Percentiles rank a stretch among this genome's conserved stretches.
Evolutionary conservation across 176 grass and related monocot species (phyloP).

Genomic region (Pontederia paniculata): DNA sequence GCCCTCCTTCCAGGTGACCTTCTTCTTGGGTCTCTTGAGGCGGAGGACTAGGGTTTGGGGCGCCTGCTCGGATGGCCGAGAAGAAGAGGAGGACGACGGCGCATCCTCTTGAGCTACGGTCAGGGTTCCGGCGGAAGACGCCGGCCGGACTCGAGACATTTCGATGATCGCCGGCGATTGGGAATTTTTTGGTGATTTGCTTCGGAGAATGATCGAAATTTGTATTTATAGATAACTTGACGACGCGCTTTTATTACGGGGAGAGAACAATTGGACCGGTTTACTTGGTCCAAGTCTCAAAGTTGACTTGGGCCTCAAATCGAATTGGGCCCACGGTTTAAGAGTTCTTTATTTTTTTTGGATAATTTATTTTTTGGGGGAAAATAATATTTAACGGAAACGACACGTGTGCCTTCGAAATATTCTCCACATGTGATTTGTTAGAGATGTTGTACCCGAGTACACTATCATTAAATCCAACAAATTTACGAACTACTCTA

Average conservation of each 20-base stretch:
- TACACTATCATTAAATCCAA: too few species aligned
- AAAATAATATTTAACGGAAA: neutral
- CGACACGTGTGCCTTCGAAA: neutral
- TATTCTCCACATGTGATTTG: neutral
- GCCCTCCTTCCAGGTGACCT: conserved; percentile 91
- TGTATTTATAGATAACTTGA: too few species aligned
- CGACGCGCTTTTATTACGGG: too few species aligned
- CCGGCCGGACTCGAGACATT: neutral
- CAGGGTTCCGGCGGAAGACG: conserved; percentile 30
- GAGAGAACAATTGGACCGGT: too few species aligned
- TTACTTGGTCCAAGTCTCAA: too few species aligned
- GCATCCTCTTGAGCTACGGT: conserved; percentile 32
- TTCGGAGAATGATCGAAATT: too few species aligned
- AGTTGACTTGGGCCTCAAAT: too few species aligned
- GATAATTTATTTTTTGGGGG: neutral
- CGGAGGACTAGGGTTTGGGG: conserved; percentile 55
- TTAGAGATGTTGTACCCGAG: neutral
- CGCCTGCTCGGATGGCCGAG: conserved; percentile 19
- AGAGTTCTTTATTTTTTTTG: too few species aligned
- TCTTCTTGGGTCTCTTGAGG: conserved; percentile 74
- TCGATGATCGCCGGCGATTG: too few species aligned
- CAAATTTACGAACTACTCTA: too few species aligned
- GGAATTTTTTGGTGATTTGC: too few species aligned
- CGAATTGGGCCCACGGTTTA: too few species aligned
- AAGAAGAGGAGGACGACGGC: conserved; percentile 14